Evolutionary conservation across 108 stramenopile species (phyloP).

Genomic region (Nitzschia putrida): DNA sequence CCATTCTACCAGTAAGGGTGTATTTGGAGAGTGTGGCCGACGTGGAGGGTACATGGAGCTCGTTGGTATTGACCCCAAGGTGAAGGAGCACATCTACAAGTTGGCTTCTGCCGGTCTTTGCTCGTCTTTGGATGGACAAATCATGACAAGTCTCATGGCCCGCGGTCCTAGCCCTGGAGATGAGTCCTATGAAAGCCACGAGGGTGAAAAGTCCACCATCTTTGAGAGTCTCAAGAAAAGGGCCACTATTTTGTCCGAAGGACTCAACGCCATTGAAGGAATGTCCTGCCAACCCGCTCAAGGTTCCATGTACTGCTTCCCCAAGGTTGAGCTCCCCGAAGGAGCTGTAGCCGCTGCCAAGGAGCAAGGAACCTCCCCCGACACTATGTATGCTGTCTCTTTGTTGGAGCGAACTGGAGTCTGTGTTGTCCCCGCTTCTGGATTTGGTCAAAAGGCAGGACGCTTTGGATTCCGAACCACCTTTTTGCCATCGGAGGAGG

Average conservation of each 20-base stretch:
- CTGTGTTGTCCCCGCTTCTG: slow-evolving; percentile 94
- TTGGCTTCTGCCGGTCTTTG: slow-evolving; percentile 87
- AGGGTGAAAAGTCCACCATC: slow-evolving; percentile 65
- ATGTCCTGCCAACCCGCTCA: slow-evolving; percentile 92
- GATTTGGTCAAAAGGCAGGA: slow-evolving; percentile 92
- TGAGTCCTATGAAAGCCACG: slow-evolving; percentile 71
- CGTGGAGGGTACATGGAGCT: slow-evolving; percentile 98
- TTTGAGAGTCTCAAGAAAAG: slow-evolving; percentile 69
- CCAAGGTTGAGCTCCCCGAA: slow-evolving; percentile 78
- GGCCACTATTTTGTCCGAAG: slow-evolving; percentile 72
- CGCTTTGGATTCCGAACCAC: slow-evolving; percentile 96
- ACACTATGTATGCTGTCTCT: slow-evolving; percentile 91
- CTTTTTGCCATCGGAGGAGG: slow-evolving; percentile 89
- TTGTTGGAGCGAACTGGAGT: slow-evolving; percentile 90
- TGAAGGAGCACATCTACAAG: slow-evolving; percentile 92
- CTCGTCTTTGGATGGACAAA: slow-evolving; percentile 87
- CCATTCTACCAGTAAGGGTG: slow-evolving; percentile 94
- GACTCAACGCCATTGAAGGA: slow-evolving; percentile 88
- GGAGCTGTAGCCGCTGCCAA: slow-evolving; percentile 75
- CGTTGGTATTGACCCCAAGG: slow-evolving; percentile 76
- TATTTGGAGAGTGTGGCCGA: slow-evolving; percentile 97
- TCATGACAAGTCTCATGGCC: slow-evolving; percentile 93
- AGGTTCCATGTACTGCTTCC: slow-evolving; percentile 98
- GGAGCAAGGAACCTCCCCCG: slow-evolving; percentile 69
- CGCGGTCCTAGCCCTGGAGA: slow-evolving; percentile 79